Percentiles rank a stretch among this genome's conserved stretches.
Evolutionary conservation across 768 basidiomycete species (phyloP).

Genomic region (Russula brevipes): DNA sequence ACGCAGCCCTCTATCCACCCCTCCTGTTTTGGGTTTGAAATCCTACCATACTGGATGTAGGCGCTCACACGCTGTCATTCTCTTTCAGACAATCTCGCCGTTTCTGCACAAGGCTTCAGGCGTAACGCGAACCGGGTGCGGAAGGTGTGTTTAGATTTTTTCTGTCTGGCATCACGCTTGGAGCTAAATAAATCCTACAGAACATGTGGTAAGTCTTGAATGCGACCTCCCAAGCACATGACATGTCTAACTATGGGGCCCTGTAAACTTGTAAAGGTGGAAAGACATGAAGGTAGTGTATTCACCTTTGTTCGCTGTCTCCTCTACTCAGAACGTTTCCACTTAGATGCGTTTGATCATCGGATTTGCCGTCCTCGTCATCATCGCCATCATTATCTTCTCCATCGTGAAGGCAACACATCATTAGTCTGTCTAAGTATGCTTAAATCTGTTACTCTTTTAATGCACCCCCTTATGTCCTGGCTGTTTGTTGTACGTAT

Average conservation of each 20-base stretch:
- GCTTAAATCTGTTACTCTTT: constrained; percentile 20
- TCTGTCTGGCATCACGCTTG: background rate
- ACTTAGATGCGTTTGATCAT: constrained; percentile 94
- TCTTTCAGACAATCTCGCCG: constrained; percentile 81
- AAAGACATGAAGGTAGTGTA: constrained; percentile 88
- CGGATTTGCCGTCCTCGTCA: constrained; percentile 79
- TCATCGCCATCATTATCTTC: constrained; percentile 94
- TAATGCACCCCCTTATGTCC: constrained; percentile 13
- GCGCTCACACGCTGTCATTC: background rate
- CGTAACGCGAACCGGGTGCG: constrained; percentile 95
- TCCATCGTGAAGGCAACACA: constrained; percentile 85
- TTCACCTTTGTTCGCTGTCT: constrained; percentile 8
- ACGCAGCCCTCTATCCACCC: background rate
- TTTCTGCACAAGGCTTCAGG: constrained; percentile 98
- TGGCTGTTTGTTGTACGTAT: constrained; percentile 25
- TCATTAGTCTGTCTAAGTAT: constrained; percentile 27
- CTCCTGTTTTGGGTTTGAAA: background rate
- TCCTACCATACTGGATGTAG: background rate
- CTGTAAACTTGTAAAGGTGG: constrained; percentile 54
- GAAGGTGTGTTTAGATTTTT: constrained; percentile 57
- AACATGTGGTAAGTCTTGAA: constrained; percentile 77
- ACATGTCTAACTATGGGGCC: background rate
- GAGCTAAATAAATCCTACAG: constrained; percentile 36
- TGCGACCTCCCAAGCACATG: background rate
- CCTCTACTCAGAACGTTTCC: constrained; percentile 7